These are phyloP conservation scores for Cicer cuneatum DNA, from an alignment of 306 rosid genomes.

Conservation along the genomic window DNA sequence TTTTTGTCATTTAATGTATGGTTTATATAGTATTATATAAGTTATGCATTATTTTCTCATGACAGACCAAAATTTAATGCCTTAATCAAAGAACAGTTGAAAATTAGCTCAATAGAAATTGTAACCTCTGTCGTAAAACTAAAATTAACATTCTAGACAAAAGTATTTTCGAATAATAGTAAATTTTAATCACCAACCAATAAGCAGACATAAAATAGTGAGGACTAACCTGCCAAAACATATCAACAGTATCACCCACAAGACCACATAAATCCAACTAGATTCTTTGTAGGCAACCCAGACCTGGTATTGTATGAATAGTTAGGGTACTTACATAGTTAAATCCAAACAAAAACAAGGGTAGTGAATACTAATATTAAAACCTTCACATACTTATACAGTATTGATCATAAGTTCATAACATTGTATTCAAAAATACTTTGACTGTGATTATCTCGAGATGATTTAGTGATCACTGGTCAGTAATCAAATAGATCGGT, in stretches of 20 bases:
- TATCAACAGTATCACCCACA: conserved; percentile 74
- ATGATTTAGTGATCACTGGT: conserved; percentile 11
- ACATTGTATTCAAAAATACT: background rate
- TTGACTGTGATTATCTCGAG: conserved; percentile 31
- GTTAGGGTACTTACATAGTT: conserved; percentile 24
- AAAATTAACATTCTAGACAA: conserved; percentile 11
- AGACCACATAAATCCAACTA: conserved; percentile 59
- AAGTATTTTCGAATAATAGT: conserved; percentile 20
- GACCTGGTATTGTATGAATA: conserved; percentile 57
- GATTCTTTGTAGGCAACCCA: conserved; percentile 89
- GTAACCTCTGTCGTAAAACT: conserved; percentile 19
- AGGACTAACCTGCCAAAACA: conserved; percentile 80
- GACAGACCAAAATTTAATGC: conserved; percentile 9
- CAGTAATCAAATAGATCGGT: conserved; percentile 17
- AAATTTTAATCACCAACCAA: conserved; percentile 23
- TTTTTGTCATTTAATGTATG: background rate
- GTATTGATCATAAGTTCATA: conserved; percentile 22
- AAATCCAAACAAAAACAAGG: conserved; percentile 31
- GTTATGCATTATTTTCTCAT: background rate
- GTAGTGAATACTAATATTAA: conserved; percentile 13
- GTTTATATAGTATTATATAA: background rate
- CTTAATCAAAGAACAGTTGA: background rate
- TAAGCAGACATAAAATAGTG: conserved; percentile 28
- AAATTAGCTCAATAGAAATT: conserved; percentile 4
- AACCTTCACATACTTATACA: conserved; percentile 18